Evolutionary conservation across 2,329 filamentous ascomycete species (phyloP).

Genomic region (Hirsutella minnesotensis): DNA sequence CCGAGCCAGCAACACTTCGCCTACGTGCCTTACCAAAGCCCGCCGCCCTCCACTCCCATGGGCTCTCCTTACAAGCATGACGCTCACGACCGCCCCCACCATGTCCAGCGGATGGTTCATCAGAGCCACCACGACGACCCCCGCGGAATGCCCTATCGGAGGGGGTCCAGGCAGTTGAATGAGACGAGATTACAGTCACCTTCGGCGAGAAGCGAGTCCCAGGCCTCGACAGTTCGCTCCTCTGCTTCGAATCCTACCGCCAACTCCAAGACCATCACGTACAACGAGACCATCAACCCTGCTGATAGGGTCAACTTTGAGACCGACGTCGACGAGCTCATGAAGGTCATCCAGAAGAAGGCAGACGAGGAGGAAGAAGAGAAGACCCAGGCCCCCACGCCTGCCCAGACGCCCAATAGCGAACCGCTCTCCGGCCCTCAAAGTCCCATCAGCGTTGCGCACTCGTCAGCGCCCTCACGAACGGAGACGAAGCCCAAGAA

Average conservation of each 20-base stretch:
- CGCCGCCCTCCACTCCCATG: conserved; percentile 19
- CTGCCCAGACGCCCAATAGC: conserved; percentile 9
- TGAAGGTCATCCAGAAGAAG: conserved; percentile 76
- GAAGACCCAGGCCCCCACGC: conserved; percentile 13
- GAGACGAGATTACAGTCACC: conserved; percentile 22
- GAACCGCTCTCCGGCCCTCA: conserved; percentile 7
- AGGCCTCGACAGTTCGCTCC: conserved; percentile 14
- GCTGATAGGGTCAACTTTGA: conserved; percentile 50
- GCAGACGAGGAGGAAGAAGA: conserved; percentile 24
- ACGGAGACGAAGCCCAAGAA: conserved; percentile 30
- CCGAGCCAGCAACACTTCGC: conserved; percentile 28
- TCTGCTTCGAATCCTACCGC: conserved; percentile 14
- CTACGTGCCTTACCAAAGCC: conserved; percentile 30
- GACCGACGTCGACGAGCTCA: conserved; percentile 78
- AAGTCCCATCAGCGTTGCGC: conserved; percentile 19
- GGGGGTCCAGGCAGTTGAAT: conserved; percentile 16
- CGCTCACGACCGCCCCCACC: conserved; percentile 16
- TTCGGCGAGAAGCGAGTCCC: conserved; percentile 18
- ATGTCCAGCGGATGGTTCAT: conserved; percentile 9
- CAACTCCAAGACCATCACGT: conserved; percentile 28
- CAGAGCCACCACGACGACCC: conserved; percentile 12
- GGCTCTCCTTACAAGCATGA: conserved; percentile 21
- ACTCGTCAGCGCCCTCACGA: conserved; percentile 8
- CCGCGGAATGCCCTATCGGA: conserved; percentile 13
- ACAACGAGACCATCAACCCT: conserved; percentile 33